These are phyloP conservation scores for Elaeis oleifera DNA, from an alignment of 202 grass and related monocot genomes.

Conservation along the genomic window DNA sequence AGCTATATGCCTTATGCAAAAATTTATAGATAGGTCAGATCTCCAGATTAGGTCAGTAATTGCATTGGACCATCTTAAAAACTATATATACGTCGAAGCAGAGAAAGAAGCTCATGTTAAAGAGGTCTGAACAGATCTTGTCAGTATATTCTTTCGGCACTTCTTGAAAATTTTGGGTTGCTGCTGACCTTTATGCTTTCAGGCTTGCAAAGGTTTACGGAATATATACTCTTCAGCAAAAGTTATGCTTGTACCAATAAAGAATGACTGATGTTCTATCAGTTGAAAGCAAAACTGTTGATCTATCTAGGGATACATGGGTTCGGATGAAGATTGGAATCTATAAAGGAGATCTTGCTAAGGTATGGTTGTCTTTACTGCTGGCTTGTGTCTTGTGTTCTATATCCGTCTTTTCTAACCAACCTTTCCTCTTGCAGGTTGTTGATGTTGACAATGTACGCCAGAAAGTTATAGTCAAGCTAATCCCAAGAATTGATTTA, in stretches of 20 bases:
- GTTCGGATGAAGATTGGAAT: slow-evolving; percentile 90
- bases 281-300: slow-evolving; percentile 88
- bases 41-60: slow-evolving; percentile 86
- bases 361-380: slow-evolving; percentile 34
- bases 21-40: slow-evolving; percentile 73
- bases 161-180: not conserved
- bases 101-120: slow-evolving; percentile 97
- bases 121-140: slow-evolving; percentile 40
- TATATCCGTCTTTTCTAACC: slow-evolving; percentile 2
- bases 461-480: slow-evolving; percentile 73
- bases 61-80: slow-evolving; percentile 93
- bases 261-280: slow-evolving; percentile 98
- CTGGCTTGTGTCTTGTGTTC: slow-evolving; percentile 1
- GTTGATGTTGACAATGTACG: slow-evolving; percentile 95
- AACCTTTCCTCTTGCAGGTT: slow-evolving; percentile 45
- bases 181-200: slow-evolving; percentile 13
- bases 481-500: slow-evolving; percentile 93
- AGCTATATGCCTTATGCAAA: slow-evolving; percentile 90
- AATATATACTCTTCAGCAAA: slow-evolving; percentile 85
- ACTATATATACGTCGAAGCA: slow-evolving; percentile 96
- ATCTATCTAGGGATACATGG: slow-evolving; percentile 80
- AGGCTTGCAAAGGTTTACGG: slow-evolving; percentile 91
- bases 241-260: slow-evolving; percentile 87
- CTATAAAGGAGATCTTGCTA: slow-evolving; percentile 97
- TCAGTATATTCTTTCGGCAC: slow-evolving; percentile 3